These are phyloP conservation scores for Lasiosphaeria miniovina DNA, from an alignment of 495 filamentous ascomycete genomes.

Conservation along the genomic window DNA sequence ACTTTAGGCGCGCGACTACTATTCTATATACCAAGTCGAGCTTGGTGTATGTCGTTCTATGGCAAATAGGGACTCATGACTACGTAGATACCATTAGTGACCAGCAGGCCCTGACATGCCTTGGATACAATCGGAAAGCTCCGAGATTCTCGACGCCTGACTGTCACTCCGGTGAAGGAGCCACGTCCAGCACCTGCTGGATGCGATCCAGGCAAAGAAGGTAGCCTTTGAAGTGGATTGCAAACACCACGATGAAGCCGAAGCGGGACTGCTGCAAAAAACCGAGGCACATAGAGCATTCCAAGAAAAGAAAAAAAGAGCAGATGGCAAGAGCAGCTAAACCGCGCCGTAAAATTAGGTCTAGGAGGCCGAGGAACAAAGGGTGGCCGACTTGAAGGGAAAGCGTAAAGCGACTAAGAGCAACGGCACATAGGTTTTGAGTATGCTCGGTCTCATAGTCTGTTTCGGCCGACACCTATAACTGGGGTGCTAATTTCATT, in stretches of 20 bases:
- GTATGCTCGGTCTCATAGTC: neutral
- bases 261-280: neutral
- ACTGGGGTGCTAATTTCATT: neutral
- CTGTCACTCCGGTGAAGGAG: neutral
- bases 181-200: neutral
- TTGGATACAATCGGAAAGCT: constrained; percentile 1
- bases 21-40: constrained; percentile 1
- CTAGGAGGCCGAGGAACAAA: neutral
- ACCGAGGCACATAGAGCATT: neutral
- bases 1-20: neutral
- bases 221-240: neutral
- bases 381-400: neutral
- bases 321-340: neutral
- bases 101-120: neutral
- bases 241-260: neutral
- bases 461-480: neutral
- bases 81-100: constrained; percentile 1
- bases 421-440: neutral
- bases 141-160: neutral
- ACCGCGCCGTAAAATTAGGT: neutral
- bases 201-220: neutral
- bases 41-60: neutral
- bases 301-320: constrained; percentile 1
- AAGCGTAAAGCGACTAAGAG: neutral
- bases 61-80: neutral